Conservation (phyloP, 2,329 filamentous ascomycete species). For the Neonectria ditissima region DNA sequence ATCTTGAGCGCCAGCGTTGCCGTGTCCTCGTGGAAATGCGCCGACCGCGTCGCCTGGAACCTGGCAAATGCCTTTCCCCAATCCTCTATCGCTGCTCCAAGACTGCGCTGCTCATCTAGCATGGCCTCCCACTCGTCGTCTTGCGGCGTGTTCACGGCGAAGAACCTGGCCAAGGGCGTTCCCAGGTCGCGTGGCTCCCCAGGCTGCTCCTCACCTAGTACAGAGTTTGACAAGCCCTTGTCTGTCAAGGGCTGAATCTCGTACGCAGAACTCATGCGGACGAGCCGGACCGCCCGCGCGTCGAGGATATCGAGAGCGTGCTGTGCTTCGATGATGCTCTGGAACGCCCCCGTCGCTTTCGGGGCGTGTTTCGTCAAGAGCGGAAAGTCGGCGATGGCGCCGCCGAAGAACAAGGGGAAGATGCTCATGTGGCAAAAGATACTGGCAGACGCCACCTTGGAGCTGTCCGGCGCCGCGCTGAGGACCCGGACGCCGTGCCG, state of each 20-base stretch:
- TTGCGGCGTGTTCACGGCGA: constrained; percentile 32
- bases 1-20: constrained; percentile 44
- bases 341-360: constrained; percentile 16
- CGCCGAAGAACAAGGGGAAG: constrained; percentile 54
- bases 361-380: constrained; percentile 10
- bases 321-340: constrained; percentile 43
- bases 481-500: constrained; percentile 54
- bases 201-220: too few relatives aligned
- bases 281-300: constrained; percentile 45
- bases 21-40: constrained; percentile 9
- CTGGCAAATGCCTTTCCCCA: constrained; percentile 48
- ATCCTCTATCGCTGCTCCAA: constrained; percentile 39
- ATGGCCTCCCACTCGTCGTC: constrained; percentile 30
- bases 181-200: constrained; percentile 8
- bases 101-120: constrained; percentile 37
- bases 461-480: constrained; percentile 38
- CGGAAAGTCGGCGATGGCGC: constrained; percentile 18
- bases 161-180: constrained; percentile 37
- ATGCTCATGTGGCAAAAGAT: constrained; percentile 54
- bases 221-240: neutral
- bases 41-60: constrained; percentile 18
- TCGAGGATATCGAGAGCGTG: constrained; percentile 46
- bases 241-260: neutral
- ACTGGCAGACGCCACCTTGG: constrained; percentile 47
- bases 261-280: constrained; percentile 35